Conservation (phyloP, 192 early-diverging fungal species). For the Martensiomyces pterosporus region DNA sequence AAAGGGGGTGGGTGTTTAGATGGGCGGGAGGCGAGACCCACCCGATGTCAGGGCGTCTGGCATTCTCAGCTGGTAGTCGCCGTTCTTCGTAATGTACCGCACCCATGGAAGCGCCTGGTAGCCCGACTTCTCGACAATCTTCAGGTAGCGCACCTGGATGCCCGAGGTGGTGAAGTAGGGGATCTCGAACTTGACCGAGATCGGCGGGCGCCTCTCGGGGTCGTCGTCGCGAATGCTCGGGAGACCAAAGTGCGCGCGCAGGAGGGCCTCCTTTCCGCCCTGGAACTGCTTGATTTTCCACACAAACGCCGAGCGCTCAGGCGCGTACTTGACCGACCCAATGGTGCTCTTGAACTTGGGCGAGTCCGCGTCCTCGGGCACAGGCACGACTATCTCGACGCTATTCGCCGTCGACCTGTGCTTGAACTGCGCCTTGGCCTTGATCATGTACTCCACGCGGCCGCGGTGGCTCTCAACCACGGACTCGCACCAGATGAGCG, state of each 20-base stretch:
- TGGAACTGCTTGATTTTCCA: constrained; percentile 99
- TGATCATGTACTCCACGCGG: constrained; percentile 93
- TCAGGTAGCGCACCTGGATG: constrained; percentile 86
- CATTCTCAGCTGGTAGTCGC: constrained; percentile 93
- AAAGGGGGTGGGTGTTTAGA: too few relatives aligned
- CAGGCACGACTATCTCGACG: constrained; percentile 97
- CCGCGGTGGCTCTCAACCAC: constrained; percentile 84
- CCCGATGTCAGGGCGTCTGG: constrained; percentile 76
- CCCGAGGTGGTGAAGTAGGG: constrained; percentile 88
- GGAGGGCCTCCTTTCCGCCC: constrained; percentile 94
- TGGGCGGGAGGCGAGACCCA: constrained; percentile 60
- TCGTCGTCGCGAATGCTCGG: constrained; percentile 84
- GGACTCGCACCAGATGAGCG: constrained; percentile 81
- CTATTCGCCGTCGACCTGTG: constrained; percentile 95
- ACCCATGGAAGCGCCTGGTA: constrained; percentile 89
- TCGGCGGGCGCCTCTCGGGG: constrained; percentile 74
- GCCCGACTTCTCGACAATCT: constrained; percentile 86
- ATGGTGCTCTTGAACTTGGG: constrained; percentile 92
- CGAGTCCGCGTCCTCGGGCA: constrained; percentile 95
- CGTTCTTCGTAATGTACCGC: constrained; percentile 84
- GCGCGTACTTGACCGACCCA: constrained; percentile 88
- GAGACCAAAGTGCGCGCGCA: constrained; percentile 82
- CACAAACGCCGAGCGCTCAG: constrained; percentile 88
- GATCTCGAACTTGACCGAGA: constrained; percentile 84
- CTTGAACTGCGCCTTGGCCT: constrained; percentile 98